Conservation (phyloP, 2,329 filamentous ascomycete species). For the Cadophora gregata region DNA sequence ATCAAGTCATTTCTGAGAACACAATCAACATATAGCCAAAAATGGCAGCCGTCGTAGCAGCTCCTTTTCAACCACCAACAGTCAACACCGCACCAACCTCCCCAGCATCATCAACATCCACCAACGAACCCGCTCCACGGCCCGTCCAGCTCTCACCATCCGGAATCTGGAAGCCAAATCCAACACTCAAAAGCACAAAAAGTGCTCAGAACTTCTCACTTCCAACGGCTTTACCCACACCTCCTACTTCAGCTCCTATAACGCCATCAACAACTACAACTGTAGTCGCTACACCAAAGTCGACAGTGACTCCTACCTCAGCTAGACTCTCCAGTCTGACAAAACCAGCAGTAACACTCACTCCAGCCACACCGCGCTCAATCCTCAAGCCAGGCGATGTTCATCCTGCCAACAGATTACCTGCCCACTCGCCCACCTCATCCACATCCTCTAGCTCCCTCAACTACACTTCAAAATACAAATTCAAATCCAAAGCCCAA, state of each 20-base stretch:
- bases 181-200: neutral
- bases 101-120: conserved; percentile 3
- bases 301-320: neutral
- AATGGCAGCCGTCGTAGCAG: neutral
- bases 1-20: neutral
- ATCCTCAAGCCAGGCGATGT: conserved; percentile 10
- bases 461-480: neutral
- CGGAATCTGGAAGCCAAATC: neutral
- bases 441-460: neutral
- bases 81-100: conserved; percentile 11
- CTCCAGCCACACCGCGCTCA: neutral
- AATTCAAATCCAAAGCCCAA: neutral
- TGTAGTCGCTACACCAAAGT: neutral
- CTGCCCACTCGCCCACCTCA: neutral
- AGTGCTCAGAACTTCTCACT: neutral
- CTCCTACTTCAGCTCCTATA: neutral
- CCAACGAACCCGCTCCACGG: neutral
- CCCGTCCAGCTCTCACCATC: conserved; percentile 3
- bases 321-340: neutral
- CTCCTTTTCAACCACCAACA: conserved; percentile 1
- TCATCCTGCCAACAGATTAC: neutral
- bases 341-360: neutral
- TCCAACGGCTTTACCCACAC: neutral
- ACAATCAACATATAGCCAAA: neutral
- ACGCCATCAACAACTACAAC: neutral